phyloP scores from a whole-genome alignment of 1,139 yeast genomes.

The Zygoascus hellenicus region DNA sequence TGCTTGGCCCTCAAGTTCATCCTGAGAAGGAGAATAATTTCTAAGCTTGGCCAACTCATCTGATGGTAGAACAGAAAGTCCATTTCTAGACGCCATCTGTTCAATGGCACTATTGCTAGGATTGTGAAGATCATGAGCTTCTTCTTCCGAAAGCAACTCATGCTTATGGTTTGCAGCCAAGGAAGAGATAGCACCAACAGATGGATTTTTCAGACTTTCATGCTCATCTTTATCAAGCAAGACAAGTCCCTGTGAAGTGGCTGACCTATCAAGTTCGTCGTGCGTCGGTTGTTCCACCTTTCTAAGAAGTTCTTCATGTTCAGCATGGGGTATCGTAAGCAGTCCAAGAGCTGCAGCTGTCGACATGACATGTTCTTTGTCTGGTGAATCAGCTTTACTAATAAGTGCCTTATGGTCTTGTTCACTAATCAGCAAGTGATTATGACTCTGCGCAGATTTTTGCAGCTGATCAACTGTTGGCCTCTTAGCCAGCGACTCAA shows the following conservation, averaged over 20 bases:
- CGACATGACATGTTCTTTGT: slow-evolving; percentile 27
- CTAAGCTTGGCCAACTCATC: slow-evolving; percentile 20
- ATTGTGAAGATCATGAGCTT: slow-evolving; percentile 23
- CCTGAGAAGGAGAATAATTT: slow-evolving; percentile 15
- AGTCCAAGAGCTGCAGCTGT: slow-evolving; percentile 32
- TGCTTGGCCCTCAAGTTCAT: slow-evolving; percentile 19
- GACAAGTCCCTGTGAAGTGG: slow-evolving; percentile 21
- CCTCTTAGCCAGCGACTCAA: slow-evolving; percentile 19
- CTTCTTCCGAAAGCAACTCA: slow-evolving; percentile 39
- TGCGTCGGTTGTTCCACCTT: slow-evolving; percentile 22
- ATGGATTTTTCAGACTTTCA: slow-evolving; percentile 19
- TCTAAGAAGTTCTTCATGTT: slow-evolving; percentile 22
- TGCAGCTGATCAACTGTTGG: slow-evolving; percentile 20
- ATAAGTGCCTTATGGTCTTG: slow-evolving; percentile 26
- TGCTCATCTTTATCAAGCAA: slow-evolving; percentile 21
- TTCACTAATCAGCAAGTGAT: slow-evolving; percentile 44
- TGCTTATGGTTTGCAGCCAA: slow-evolving; percentile 30
- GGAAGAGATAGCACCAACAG: slow-evolving; percentile 13
- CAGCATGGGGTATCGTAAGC: slow-evolving; percentile 26
- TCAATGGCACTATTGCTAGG: slow-evolving; percentile 22
- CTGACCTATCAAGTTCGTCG: slow-evolving; percentile 23
- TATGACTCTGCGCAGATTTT: slow-evolving; percentile 22
- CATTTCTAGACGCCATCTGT: slow-evolving; percentile 20
- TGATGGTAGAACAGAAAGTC: slow-evolving; percentile 28
- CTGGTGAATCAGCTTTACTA: slow-evolving; percentile 19